Evolutionary conservation across 257 asterid species (phyloP), one percentile per base, ranked within the genome.

Genomic region (Scutellaria barbata): DNA sequence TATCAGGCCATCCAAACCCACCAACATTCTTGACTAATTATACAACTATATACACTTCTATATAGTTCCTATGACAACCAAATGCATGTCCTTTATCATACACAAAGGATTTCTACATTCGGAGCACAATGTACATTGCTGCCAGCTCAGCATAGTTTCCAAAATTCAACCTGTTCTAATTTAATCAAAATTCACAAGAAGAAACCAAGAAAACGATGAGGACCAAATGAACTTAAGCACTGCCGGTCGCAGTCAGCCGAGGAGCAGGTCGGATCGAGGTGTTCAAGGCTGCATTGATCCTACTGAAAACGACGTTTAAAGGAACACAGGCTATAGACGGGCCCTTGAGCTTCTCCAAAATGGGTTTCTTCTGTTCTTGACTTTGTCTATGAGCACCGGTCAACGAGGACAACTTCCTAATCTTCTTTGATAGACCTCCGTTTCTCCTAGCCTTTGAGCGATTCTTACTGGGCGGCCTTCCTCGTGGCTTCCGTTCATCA

Each of bases 271-370:
- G 78, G 25, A 67, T 67, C 8, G 88, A 84, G 72, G 75, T 67
- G 68, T 72, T 82, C 76, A 90, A 71, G 7, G 85, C 88, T 41
- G 89, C 95, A 43, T 80, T 81, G 46, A 84, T 62, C 77, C 88
- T 66, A 78, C 97, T 88, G 77, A 92, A 90, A 46, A 88, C 96
- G 39, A 85, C 75, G 54, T 82, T 85, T 60, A 92, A 53, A 6
- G 98, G 95, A 13, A 92, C 89, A 66, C 95, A 92, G 60, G 96
- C 95, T 62, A 87, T 66, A 0, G 89, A 79, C 41, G 92, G 96
- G 46, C 90, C 92, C 71, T 80, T 78, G 65, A 81, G 72, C 67
- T 85, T 86, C 76, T 79, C 85, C 4, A 84, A 72, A 8, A 69
- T 60, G 7, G 81, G 85, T 64, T 87, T 81, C 81, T 85, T 81